A percentile compares a stretch with the other conserved stretches of the same genome.
These are phyloP conservation scores for Gonapodya sp. DNA, from an alignment of 192 early-diverging fungal genomes.

Conservation along the genomic window DNA sequence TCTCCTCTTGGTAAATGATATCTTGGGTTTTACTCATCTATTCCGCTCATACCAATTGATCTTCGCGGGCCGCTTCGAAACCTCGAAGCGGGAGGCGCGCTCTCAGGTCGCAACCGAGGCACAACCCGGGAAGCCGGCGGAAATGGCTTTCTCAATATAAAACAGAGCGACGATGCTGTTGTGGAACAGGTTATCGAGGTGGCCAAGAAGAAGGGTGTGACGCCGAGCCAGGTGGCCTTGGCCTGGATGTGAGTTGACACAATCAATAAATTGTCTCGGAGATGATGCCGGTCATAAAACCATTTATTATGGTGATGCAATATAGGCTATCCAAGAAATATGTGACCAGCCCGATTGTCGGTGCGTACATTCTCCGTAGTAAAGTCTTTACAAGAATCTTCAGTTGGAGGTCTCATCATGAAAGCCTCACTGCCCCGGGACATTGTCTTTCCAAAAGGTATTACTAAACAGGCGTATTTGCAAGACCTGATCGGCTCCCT, in stretches of 20 bases:
- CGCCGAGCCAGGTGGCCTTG: conserved; percentile 8
- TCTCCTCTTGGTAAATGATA: conserved; percentile 1
- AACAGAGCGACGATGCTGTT: neutral
- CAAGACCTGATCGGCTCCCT: conserved; percentile 16
- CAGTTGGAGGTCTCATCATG: neutral
- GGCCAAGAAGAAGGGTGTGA: conserved; percentile 8
- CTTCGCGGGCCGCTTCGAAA: neutral
- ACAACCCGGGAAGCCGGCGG: neutral
- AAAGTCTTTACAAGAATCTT: neutral
- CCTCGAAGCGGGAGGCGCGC: neutral
- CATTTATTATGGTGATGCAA: too few relatives aligned
- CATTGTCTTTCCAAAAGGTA: conserved; percentile 9
- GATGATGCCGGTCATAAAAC: neutral
- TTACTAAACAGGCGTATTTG: conserved; percentile 16
- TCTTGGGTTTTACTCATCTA: neutral
- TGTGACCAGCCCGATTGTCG: neutral
- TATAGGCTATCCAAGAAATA: neutral
- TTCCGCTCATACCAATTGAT: neutral
- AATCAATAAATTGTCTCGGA: neutral
- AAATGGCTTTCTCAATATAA: neutral
- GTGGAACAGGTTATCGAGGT: neutral
- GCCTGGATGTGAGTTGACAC: conserved; percentile 4
- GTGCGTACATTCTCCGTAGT: too few relatives aligned
- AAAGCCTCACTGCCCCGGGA: too few relatives aligned
- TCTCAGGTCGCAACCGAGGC: conserved; percentile 3